Base-by-base conservation (phyloP, 1,284 basidiomycete species). In the Phellinidium pouzarii region DNA sequence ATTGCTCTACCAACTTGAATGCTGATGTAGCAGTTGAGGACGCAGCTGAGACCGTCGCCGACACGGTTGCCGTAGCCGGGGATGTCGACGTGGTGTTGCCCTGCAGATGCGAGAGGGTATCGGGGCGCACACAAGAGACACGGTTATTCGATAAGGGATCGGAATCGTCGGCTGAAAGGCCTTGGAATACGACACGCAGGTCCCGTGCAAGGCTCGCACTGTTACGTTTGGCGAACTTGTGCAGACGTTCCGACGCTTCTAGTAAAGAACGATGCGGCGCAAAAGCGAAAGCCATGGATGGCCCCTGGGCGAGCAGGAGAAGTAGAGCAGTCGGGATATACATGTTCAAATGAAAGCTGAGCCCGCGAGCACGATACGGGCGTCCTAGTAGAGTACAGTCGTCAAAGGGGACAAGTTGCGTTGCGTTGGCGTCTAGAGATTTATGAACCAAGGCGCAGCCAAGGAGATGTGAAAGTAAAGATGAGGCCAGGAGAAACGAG, bases 161-260 rank as follows among this genome's bases (percentile, higher is more conserved):
- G 19, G 48, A 40, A 17, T 62, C 42, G 67, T 66, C 36, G 70
- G 60, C 34, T 73, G 66, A 19, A 31, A 81, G 66, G 36, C 75
- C 72, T 34, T 72, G 66, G 59, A 88, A 78, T 9, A 81, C 80
- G 22, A 80, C 60, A 14, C 85, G 81, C 48, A 88, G 72, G 64
- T 88, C 85, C 56, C 72, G 72, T 9, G 86, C 85, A 26, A 88
- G 70, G 49, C 68, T 74, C 37, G 77, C 75, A 37, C 82, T 85
- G 56, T 69, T 73, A 46, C 67, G 69, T 44, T 74, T 62, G 19
- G 76, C 77, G 36, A 66, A 66, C 43, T 64, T 68, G 64, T 77
- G 77, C 12, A 68, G 67, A 25, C 64, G 65, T 23, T 54, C 49
- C 5, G 56, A 48, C 27, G 48, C 55, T 14, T 25, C 20, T 17